Base-by-base conservation (phyloP, 805 yeast genomes). In the Kodamaea laetipori region DNA sequence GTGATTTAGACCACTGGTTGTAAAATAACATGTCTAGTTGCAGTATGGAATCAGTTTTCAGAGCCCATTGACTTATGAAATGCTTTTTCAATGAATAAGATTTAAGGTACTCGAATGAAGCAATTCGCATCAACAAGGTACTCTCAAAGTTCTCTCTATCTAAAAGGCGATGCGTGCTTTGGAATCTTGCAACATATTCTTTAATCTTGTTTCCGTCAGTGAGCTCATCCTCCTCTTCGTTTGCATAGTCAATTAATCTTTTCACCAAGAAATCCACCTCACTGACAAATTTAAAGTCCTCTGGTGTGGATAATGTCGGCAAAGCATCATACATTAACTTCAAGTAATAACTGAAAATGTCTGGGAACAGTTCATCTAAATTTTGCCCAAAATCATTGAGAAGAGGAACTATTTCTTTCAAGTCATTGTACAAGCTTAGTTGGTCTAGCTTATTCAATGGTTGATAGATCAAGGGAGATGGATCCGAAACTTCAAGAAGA, bases 41-140 rank as follows among this genome's bases (percentile, higher is more conserved):
- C 34, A 12, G 34, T 2, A 30, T 16, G 9, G 34, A 30, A 17
- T 30, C 19, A 2, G 34, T n/a, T 30, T 30, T 30, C 3, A 17
- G 9, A 30, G 34, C 34, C 34, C 34, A 30, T 30, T 13, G 13
- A 10, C 34, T 30, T 4, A 30, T 16, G 4, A 30, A 15, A 4
- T 15, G 34, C 2, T 15, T 15, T 11, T 30, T 30, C 19, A 30
- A 15, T n/a, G 9, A 12, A 7, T 30, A 30, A 6, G 17, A 13
- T 13, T 30, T 30, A 4, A 15, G n/a, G 17, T 30, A 53, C 34
- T 60, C 62, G 16, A 37, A 28, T 2, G 55, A 43, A 6, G 69
- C 56, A 6, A 54, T 47, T 35, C 64, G 49, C 73, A 69, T 69
- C 34, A 67, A 46, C 7, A 67, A 40, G 0, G 71, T 60, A 24